Conservation (phyloP, 768 basidiomycete species). For the Hypsizygus marmoreus region DNA sequence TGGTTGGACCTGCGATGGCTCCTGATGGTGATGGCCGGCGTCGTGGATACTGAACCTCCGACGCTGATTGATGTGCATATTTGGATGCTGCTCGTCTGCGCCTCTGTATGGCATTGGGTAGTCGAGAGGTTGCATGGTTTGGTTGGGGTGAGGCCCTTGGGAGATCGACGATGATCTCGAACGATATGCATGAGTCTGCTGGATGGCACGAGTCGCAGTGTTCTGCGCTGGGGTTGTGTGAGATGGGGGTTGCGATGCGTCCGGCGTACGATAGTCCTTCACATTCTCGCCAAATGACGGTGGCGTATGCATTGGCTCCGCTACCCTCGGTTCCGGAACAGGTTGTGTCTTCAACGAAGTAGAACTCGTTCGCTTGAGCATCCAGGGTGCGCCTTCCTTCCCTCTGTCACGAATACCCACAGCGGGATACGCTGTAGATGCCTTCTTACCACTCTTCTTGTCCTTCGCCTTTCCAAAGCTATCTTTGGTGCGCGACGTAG, state of each 20-base stretch:
- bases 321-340: neutral
- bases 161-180: conserved; percentile 27
- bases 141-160: conserved; percentile 20
- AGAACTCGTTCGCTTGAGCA: conserved; percentile 8
- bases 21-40: conserved; percentile 19
- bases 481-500: no score
- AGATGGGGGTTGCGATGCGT: no score
- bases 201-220: no score
- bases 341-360: neutral
- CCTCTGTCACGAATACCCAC: conserved; percentile 50
- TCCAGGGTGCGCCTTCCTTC: conserved; percentile 27
- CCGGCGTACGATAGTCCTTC: no score
- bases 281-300: no score
- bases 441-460: conserved; percentile 45
- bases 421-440: conserved; percentile 34
- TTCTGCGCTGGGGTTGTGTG: no score
- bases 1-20: conserved; percentile 13
- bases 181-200: conserved; percentile 18
- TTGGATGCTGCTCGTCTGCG: conserved; percentile 5
- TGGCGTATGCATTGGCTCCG: no score
- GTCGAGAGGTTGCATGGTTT: conserved; percentile 18
- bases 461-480: conserved; percentile 27
- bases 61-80: conserved; percentile 12
- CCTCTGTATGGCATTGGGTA: conserved; percentile 17
- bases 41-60: conserved; percentile 22